Conservation (phyloP, 495 filamentous ascomycete genomes). For the Lasiosphaeria hispida region DNA sequence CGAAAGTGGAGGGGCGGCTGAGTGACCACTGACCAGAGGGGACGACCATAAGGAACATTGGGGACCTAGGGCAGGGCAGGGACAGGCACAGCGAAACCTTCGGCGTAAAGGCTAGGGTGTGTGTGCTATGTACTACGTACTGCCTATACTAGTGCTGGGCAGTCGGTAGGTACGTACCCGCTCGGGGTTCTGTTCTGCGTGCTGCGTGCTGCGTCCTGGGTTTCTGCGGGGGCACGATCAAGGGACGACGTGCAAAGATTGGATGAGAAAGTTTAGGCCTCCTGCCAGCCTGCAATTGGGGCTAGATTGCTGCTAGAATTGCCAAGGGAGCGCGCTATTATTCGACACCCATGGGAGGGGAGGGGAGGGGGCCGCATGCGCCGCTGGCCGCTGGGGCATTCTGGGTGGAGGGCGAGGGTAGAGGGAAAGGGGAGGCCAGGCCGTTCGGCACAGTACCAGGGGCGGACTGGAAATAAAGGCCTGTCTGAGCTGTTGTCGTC, state of each 20-base stretch:
- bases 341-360: conserved; percentile 9
- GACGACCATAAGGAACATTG: not conserved
- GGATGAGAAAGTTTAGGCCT: conserved; percentile 22
- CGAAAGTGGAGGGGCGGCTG: conserved; percentile 10
- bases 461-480: conserved; percentile 7
- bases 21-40: not conserved
- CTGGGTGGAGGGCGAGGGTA: not conserved
- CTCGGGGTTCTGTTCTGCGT: not conserved
- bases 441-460: conserved; percentile 8
- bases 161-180: conserved; percentile 9
- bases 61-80: conserved; percentile 5
- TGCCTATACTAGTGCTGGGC: not conserved
- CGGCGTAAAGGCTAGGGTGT: too few species aligned
- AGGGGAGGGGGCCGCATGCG: conserved; percentile 14
- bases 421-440: conserved; percentile 12
- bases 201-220: not conserved
- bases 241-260: conserved; percentile 15
- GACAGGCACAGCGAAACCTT: conserved; percentile 7
- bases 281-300: conserved; percentile 15
- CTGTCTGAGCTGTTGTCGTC: not conserved
- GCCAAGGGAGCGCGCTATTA: conserved; percentile 23
- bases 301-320: conserved; percentile 18
- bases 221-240: conserved; percentile 12
- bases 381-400: not conserved
- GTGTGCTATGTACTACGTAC: too few species aligned